Evolutionary conservation across 2,329 filamentous ascomycete genomes (phyloP).

Genomic region (Lachnellula suecica): DNA sequence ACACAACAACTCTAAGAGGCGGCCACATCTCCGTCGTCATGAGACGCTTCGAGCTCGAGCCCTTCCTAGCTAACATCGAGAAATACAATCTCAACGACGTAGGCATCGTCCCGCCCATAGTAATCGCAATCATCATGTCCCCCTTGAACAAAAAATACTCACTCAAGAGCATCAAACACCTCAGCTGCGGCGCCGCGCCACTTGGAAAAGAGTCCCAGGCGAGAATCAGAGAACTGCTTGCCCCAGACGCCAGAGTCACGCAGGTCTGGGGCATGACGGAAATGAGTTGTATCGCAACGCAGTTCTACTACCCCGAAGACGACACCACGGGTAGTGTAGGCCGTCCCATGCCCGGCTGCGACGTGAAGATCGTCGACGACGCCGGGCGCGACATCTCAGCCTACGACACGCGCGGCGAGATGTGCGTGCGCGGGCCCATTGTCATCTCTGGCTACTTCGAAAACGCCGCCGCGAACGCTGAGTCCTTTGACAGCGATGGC

Average conservation of each 20-base stretch:
- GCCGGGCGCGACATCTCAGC: slow-evolving; percentile 24
- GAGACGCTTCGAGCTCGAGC: slow-evolving; percentile 71
- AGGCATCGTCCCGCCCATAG: slow-evolving; percentile 71
- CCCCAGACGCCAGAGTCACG: slow-evolving; percentile 39
- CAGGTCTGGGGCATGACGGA: slow-evolving; percentile 58
- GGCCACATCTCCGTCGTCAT: slow-evolving; percentile 50
- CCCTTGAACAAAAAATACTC: slow-evolving; percentile 21
- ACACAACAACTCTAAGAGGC: slow-evolving; percentile 50
- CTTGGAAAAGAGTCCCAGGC: slow-evolving; percentile 41
- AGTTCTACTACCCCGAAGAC: slow-evolving; percentile 47
- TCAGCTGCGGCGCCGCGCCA: slow-evolving; percentile 49
- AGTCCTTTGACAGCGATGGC: slow-evolving; percentile 57
- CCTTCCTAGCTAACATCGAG: slow-evolving; percentile 67
- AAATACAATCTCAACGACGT: slow-evolving; percentile 67
- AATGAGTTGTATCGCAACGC: slow-evolving; percentile 22
- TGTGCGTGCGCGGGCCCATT: slow-evolving; percentile 72
- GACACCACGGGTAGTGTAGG: slow-evolving; percentile 48
- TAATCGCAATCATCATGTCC: slow-evolving; percentile 56
- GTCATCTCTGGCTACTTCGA: slow-evolving; percentile 78
- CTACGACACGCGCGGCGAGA: slow-evolving; percentile 35
- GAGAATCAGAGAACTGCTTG: slow-evolving; percentile 40
- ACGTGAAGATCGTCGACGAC: slow-evolving; percentile 32
- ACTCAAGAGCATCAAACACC: slow-evolving; percentile 55
- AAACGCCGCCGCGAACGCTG: slow-evolving; percentile 23
- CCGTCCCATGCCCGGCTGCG: slow-evolving; percentile 38